Percentiles rank a stretch among this genome's conserved stretches.
phyloP scores from a whole-genome alignment of 2,329 filamentous ascomycete species.

The Chaetomium strumarium region DNA sequence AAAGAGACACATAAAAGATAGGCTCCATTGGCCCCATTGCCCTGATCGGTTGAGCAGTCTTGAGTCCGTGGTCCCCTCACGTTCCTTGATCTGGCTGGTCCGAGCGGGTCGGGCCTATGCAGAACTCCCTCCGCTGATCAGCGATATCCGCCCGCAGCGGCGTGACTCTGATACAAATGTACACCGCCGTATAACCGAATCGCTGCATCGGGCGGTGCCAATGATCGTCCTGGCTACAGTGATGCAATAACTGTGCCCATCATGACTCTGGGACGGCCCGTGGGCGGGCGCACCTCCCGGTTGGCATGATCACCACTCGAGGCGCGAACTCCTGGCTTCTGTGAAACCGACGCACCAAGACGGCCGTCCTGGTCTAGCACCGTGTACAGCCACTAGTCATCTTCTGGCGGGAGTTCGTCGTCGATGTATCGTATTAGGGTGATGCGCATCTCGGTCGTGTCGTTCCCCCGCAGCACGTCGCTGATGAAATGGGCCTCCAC shows the following conservation, averaged over 20 bases:
- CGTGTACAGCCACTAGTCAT: constrained; percentile 59
- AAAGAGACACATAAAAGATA: too few relatives aligned
- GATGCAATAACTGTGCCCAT: not conserved
- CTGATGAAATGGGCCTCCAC: constrained; percentile 95
- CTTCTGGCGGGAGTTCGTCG: constrained; percentile 93
- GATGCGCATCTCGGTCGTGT: constrained; percentile 95
- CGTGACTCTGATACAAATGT: not conserved
- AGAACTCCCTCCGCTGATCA: too few relatives aligned
- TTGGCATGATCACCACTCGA: not conserved
- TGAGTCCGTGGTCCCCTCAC: not conserved
- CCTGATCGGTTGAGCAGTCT: too few relatives aligned
- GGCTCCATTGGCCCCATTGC: too few relatives aligned
- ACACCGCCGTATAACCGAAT: not conserved
- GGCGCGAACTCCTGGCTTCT: not conserved
- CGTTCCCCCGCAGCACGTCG: constrained; percentile 85
- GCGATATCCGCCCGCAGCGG: not conserved
- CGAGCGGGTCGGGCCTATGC: too few relatives aligned
- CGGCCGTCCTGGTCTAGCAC: not conserved
- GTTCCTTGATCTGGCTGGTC: not conserved
- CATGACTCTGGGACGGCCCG: not conserved
- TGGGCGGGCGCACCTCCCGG: too few relatives aligned
- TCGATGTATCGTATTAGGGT: constrained; percentile 91
- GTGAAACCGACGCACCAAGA: not conserved
- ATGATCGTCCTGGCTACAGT: not conserved
- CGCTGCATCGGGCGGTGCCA: not conserved